Evolutionary conservation across 2,329 filamentous ascomycete genomes (phyloP).

Genomic region (Cytospora mali): DNA sequence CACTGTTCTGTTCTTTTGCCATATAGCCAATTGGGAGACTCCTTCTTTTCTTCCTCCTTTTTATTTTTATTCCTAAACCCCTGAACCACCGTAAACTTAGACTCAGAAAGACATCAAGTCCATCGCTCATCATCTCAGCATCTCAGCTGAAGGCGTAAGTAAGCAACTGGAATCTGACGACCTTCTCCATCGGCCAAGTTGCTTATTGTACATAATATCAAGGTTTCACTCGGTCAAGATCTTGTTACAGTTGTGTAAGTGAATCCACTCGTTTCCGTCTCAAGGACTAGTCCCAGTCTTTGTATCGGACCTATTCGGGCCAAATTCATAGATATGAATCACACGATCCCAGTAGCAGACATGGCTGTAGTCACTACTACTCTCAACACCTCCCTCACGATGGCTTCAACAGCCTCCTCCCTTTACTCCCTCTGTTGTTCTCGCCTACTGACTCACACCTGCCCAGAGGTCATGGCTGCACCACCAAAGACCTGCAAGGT

Average conservation of each 20-base stretch:
- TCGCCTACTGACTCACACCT: constrained; percentile 19
- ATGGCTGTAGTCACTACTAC: constrained; percentile 6
- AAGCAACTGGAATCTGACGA: not conserved
- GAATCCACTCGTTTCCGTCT: constrained; percentile 23
- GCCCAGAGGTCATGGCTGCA: constrained; percentile 42
- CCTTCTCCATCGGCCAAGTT: not conserved
- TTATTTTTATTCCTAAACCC: constrained; percentile 3
- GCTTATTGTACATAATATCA: not conserved
- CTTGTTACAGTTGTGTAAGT: constrained; percentile 21
- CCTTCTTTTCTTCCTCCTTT: no score
- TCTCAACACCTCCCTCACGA: not conserved
- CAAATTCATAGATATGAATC: constrained; percentile 14
- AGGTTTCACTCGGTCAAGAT: constrained; percentile 6
- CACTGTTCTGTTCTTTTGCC: constrained; percentile 7
- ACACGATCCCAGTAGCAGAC: not conserved
- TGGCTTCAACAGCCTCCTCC: constrained; percentile 6
- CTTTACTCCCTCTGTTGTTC: constrained; percentile 2
- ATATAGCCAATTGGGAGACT: constrained; percentile 5
- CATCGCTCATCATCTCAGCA: not conserved
- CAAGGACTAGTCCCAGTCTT: not conserved
- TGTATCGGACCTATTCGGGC: not conserved
- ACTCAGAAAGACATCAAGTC: not conserved
- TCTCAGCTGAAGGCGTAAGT: not conserved
- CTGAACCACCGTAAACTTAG: not conserved
- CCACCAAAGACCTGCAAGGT: constrained; percentile 83